These are phyloP conservation scores for Oryza longistaminata DNA, from an alignment of 176 grass and related monocot genomes.

Conservation along the genomic window DNA sequence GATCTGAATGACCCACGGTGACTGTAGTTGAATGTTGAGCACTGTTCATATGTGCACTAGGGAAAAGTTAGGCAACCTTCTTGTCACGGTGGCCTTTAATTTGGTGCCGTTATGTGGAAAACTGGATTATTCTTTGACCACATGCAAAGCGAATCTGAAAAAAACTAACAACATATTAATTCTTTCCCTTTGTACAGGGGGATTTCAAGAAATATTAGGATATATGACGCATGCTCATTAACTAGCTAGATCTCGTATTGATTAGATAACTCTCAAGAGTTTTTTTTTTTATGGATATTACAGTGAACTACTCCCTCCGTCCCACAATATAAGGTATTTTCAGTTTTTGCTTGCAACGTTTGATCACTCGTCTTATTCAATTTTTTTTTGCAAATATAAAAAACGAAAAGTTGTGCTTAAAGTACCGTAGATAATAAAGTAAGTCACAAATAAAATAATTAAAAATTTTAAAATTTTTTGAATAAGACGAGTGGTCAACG, in stretches of 20 bases:
- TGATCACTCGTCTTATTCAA: no score
- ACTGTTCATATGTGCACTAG: conserved; percentile 43
- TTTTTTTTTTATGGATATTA: background rate
- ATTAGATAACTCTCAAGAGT: background rate
- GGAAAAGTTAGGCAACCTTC: conserved; percentile 57
- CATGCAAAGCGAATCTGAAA: conserved; percentile 18
- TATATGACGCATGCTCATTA: background rate
- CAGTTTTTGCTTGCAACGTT: no score
- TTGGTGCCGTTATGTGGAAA: conserved; percentile 32
- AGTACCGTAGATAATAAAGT: no score
- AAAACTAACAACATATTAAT: background rate
- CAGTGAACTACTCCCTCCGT: no score
- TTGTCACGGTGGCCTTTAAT: conserved; percentile 35
- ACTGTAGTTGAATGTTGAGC: conserved; percentile 38
- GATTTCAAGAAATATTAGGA: background rate
- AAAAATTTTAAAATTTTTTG: no score
- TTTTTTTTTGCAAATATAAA: no score
- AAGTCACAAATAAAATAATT: no score
- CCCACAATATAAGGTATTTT: no score
- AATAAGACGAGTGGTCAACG: no score
- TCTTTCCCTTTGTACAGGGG: background rate
- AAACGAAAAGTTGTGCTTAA: no score
- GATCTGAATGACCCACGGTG: conserved; percentile 38
- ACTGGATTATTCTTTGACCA: conserved; percentile 46
- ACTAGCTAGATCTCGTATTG: background rate